Base-by-base conservation (phyloP, 306 rosid genomes). In the Begonia loranthoides region DNA sequence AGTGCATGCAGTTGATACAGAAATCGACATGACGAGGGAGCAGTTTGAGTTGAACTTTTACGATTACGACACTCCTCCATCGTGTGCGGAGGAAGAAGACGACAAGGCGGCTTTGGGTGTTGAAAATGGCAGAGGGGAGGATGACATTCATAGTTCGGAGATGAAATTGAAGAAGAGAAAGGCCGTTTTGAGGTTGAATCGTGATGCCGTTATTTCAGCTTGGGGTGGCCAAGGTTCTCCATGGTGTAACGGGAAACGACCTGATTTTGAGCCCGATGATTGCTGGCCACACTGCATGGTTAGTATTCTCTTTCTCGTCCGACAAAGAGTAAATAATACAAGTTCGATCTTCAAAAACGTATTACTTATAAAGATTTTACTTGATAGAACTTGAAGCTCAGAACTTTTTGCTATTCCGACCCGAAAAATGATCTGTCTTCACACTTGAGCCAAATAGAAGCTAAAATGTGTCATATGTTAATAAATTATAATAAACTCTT, bases 191-290 rank as follows among this genome's bases (percentile, higher is more conserved):
- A 84, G 69, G 63, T 60, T 92, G 33, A 75, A 92, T 63, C 80
- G 84, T n/a, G 99, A 83, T 39, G 80, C 70, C 2, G 88, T 92
- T 12, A 80, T 80, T 17, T 51, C 72, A 2, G 87, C 87, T 21
- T 92, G 99, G 99, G 77, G 64, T 24, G 51, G 72, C 60, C 75
- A 82, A 28, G 80, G 76, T 22, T 78, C 87, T 45, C 96, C 94
- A 0, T 92, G 96, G 94, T 78, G 84, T 1, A 66, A 61, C 6
- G 93, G 81, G 3, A 63, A 72, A 15, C 81, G 75, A 15, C 94
- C 96, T 4, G 72, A 74, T 28, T 61, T 92, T 3, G 83, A 74
- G 49, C 59, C 64, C 4, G 71, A 80, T 48, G 63, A 75, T 6
- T 62, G 52, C 63, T 86, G 77, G 81, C 73, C 66, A 9, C 52